These are phyloP conservation scores for Ganoderma boninense DNA, from an alignment of 1,284 basidiomycete genomes.

Conservation along the genomic window DNA sequence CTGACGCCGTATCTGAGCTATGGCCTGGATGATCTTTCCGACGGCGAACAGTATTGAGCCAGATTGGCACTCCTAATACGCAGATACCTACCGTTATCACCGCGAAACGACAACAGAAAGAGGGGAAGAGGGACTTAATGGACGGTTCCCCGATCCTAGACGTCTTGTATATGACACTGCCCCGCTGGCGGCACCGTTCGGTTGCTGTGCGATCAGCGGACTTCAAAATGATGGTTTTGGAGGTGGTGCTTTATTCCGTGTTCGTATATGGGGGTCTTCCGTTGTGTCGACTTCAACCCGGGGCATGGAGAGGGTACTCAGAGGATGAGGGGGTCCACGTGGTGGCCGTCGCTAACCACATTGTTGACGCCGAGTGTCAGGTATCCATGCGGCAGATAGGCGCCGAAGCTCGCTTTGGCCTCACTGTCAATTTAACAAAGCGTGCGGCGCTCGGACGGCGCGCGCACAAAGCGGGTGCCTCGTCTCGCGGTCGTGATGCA, in stretches of 20 bases:
- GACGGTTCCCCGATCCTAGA: neutral
- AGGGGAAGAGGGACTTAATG: neutral
- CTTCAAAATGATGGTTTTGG: neutral
- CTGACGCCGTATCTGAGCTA: too few species aligned
- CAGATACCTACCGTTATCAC: neutral
- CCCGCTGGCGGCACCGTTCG: neutral
- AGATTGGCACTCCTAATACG: neutral
- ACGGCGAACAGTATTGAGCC: neutral
- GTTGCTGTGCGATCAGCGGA: neutral
- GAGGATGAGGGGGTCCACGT: neutral
- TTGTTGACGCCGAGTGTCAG: constrained; percentile 1
- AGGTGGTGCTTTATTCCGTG: neutral
- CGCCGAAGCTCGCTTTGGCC: neutral
- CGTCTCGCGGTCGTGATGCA: too few species aligned
- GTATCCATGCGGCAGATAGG: constrained; percentile 6
- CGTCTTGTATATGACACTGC: constrained; percentile 2
- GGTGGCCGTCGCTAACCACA: neutral
- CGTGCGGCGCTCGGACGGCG: neutral
- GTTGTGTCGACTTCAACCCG: neutral
- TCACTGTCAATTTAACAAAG: neutral
- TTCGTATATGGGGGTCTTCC: neutral
- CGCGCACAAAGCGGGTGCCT: neutral
- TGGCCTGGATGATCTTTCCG: neutral
- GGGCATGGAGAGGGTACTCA: neutral
- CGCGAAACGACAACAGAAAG: neutral